Conservation (phyloP, 192 early-diverging fungal genomes). For the Paraglomus occultum region DNA sequence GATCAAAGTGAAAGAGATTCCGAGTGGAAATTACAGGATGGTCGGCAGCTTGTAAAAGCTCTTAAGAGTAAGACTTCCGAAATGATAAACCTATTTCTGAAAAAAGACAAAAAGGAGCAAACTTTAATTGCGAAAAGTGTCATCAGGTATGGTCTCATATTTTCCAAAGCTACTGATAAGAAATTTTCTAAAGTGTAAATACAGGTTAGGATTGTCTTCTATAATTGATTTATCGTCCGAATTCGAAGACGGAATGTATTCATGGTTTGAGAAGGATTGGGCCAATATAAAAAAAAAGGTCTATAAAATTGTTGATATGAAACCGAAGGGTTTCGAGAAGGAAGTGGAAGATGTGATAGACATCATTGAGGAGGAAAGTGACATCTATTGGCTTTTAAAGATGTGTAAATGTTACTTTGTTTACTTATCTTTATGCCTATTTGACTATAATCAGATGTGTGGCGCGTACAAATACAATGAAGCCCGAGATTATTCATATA, state of each 20-base stretch:
- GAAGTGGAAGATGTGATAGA: conserved; percentile 2
- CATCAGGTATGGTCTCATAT: conserved; percentile 16
- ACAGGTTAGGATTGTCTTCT: conserved; percentile 25
- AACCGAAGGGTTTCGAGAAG: conserved; percentile 11
- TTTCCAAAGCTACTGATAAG: conserved; percentile 11
- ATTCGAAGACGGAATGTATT: conserved; percentile 21
- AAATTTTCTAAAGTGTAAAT: conserved; percentile 12
- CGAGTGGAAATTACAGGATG: conserved; percentile 3
- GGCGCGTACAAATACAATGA: conserved; percentile 10
- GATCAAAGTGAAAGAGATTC: conserved; percentile 11
- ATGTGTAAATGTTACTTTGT: conserved; percentile 8
- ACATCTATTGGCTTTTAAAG: background rate
- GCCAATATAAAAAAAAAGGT: background rate
- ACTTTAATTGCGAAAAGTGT: too few relatives aligned
- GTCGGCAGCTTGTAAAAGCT: conserved; percentile 9
- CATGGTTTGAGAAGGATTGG: conserved; percentile 30
- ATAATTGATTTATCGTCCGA: conserved; percentile 31
- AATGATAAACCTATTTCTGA: conserved; percentile 1
- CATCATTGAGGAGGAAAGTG: conserved; percentile 21
- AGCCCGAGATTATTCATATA: conserved; percentile 4
- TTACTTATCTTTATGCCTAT: conserved; percentile 8
- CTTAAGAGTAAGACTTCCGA: conserved; percentile 9
- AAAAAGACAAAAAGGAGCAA: conserved; percentile 7
- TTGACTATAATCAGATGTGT: conserved; percentile 15
- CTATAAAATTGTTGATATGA: conserved; percentile 1